A percentile compares a stretch with the other conserved stretches of the same genome.
Conservation (phyloP, 2,329 filamentous ascomycete genomes). For the Phaeoacremonium minimum region DNA sequence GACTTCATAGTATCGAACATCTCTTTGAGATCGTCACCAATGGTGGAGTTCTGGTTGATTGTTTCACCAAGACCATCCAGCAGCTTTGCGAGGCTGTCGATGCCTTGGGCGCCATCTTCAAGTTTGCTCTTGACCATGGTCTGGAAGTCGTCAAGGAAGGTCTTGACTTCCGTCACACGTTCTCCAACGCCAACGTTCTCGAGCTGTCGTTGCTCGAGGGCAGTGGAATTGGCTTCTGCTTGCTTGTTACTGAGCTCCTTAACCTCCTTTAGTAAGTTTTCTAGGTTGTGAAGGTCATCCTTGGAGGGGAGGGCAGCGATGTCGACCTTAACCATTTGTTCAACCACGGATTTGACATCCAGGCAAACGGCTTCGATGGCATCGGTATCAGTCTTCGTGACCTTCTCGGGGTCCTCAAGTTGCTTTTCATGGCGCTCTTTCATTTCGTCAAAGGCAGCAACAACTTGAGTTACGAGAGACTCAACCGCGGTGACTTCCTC, state of each 20-base stretch:
- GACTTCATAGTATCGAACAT: constrained; percentile 72
- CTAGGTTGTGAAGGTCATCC: constrained; percentile 69
- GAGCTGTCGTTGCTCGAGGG: constrained; percentile 77
- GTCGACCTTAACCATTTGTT: constrained; percentile 68
- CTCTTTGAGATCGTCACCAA: constrained; percentile 63
- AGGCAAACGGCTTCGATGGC: constrained; percentile 75
- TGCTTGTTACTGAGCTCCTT: constrained; percentile 61
- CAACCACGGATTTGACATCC: constrained; percentile 78
- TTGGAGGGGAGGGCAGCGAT: constrained; percentile 69
- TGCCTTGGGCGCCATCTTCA: constrained; percentile 65
- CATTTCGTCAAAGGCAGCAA: constrained; percentile 70
- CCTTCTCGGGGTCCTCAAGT: constrained; percentile 54
- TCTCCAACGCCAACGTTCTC: constrained; percentile 78
- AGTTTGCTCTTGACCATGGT: constrained; percentile 73
- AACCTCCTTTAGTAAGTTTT: constrained; percentile 64
- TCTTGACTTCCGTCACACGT: constrained; percentile 74
- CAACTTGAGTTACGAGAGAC: constrained; percentile 73
- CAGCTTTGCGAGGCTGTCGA: constrained; percentile 69
- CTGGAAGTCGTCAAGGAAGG: constrained; percentile 73
- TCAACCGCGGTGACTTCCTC: constrained; percentile 76
- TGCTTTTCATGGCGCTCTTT: constrained; percentile 52
- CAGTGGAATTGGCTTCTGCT: constrained; percentile 70
- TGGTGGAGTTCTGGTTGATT: constrained; percentile 50
- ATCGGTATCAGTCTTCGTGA: constrained; percentile 79
- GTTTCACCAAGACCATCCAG: constrained; percentile 64